A percentile compares a stretch with the other conserved stretches of the same genome.
phyloP scores from a whole-genome alignment of 2,329 filamentous ascomycete species.

The Paecilomyces formosus region DNA sequence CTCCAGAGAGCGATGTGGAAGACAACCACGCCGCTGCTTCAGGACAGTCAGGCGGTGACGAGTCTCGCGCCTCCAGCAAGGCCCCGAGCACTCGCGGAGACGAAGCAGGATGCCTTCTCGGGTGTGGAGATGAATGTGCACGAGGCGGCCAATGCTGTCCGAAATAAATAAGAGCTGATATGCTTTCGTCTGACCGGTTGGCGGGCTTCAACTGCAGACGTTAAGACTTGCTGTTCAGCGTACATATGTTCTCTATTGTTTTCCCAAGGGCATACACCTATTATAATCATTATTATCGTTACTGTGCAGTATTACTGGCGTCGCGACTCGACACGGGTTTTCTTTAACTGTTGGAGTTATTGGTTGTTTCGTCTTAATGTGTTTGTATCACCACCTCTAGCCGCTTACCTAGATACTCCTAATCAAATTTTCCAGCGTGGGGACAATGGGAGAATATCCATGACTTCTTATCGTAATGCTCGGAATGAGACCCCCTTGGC shows the following conservation, averaged over 20 bases:
- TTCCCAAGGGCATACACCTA: neutral
- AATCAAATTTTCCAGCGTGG: neutral
- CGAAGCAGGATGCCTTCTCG: slow-evolving; percentile 37
- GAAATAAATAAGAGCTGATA: slow-evolving; percentile 16
- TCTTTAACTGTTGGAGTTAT: neutral
- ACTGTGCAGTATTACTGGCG: neutral
- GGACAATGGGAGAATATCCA: neutral
- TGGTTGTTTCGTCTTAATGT: neutral
- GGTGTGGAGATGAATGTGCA: slow-evolving; percentile 40
- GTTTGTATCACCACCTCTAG: neutral
- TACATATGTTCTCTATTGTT: neutral
- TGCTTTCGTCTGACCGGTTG: neutral
- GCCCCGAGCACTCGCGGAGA: slow-evolving; percentile 26
- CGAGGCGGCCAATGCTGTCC: slow-evolving; percentile 35
- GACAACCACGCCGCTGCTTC: slow-evolving; percentile 17
- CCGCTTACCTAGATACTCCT: neutral
- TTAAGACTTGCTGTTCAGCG: neutral
- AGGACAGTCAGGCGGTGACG: slow-evolving; percentile 11
- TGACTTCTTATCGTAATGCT: neutral
- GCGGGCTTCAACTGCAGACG: neutral
- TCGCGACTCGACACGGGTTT: neutral
- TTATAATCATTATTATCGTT: neutral
- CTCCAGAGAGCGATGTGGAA: slow-evolving; percentile 28
- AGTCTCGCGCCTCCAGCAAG: slow-evolving; percentile 10
- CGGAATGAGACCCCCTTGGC: neutral